phyloP scores from a whole-genome alignment of 257 asterid genomes.

The Gentiana dahurica region DNA sequence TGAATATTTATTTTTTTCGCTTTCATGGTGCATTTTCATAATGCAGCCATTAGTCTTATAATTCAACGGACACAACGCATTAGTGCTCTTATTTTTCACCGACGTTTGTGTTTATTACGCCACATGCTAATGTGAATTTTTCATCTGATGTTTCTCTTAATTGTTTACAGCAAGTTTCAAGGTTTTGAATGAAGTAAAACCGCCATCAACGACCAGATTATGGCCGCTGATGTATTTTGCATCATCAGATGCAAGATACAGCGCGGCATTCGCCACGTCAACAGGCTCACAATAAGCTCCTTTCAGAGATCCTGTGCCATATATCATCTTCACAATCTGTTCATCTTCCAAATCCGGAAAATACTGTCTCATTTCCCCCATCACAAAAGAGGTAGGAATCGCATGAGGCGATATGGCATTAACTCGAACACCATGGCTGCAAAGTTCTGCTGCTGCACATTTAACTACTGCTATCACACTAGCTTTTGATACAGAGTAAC shows the following conservation, averaged over 20 bases:
- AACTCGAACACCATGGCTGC: conserved; percentile 58
- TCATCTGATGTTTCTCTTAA: background rate
- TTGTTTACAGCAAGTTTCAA: conserved; percentile 14
- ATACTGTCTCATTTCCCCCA: conserved; percentile 41
- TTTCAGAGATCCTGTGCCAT: conserved; percentile 36
- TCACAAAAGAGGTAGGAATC: conserved; percentile 53
- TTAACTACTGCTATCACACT: conserved; percentile 52
- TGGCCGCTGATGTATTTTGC: conserved; percentile 79
- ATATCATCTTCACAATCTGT: conserved; percentile 41
- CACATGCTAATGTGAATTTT: no score
- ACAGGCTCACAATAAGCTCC: conserved; percentile 54
- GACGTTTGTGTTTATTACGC: no score
- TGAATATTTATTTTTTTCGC: conserved; percentile 11
- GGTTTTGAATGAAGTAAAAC: conserved; percentile 36
- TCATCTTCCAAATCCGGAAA: conserved; percentile 30
- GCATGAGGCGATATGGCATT: conserved; percentile 84
- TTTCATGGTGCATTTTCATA: conserved; percentile 91
- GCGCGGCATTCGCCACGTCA: conserved; percentile 75
- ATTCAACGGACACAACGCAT: conserved; percentile 42
- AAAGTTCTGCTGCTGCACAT: conserved; percentile 53
- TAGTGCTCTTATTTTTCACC: conserved; percentile 4
- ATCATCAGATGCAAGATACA: conserved; percentile 66
- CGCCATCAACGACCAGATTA: conserved; percentile 81
- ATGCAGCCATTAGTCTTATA: conserved; percentile 77
- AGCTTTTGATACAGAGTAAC: conserved; percentile 62